phyloP scores from a whole-genome alignment of 345 rosid genomes.

The Brassica cretica region DNA sequence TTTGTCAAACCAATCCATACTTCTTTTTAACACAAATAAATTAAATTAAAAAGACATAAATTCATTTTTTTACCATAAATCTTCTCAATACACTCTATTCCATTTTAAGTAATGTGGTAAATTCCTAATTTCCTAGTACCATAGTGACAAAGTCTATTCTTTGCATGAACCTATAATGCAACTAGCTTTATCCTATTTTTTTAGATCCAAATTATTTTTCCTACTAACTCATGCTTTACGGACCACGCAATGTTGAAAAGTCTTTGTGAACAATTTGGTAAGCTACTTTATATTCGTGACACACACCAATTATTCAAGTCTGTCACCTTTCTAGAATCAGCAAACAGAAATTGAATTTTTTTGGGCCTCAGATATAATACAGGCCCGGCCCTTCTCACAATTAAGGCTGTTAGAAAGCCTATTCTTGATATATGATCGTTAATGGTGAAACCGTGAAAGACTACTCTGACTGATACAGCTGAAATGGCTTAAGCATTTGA shows the following conservation, averaged over 20 bases:
- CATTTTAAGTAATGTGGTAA: background rate
- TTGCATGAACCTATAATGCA: background rate
- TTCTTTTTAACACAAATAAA: background rate
- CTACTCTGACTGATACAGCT: background rate
- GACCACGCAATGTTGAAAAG: conserved; percentile 8
- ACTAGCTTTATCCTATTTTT: background rate
- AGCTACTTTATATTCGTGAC: conserved; percentile 19
- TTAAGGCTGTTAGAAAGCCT: background rate
- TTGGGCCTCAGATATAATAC: conserved; percentile 1
- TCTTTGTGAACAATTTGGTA: conserved; percentile 18
- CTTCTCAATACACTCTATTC: background rate
- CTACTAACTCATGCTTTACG: background rate
- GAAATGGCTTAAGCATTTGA: background rate
- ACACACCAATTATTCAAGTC: conserved; percentile 2
- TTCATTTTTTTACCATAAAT: background rate
- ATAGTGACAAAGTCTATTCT: background rate
- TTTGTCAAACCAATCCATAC: background rate
- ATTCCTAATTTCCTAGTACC: background rate
- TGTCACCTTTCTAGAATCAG: conserved; percentile 22
- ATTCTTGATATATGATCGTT: background rate
- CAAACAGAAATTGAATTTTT: background rate
- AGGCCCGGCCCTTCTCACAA: background rate
- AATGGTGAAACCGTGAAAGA: background rate
- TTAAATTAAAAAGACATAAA: background rate
- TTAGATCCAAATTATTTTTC: background rate